These are phyloP conservation scores for Huiozyma sinensis DNA, from an alignment of 805 yeast genomes.

Conservation along the genomic window DNA sequence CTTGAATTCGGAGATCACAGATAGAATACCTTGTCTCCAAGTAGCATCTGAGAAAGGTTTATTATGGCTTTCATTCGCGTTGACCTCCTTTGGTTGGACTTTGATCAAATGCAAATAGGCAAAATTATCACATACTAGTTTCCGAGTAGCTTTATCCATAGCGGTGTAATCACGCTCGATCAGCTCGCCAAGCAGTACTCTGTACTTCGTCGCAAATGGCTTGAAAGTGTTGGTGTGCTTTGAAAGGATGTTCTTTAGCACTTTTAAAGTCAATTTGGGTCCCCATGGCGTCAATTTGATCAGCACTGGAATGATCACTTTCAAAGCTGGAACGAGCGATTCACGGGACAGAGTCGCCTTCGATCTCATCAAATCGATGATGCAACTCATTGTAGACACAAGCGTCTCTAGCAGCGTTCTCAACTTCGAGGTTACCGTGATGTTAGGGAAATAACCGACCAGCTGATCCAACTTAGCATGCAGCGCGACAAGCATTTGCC, in stretches of 20 bases:
- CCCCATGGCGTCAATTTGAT: slow-evolving; percentile 35
- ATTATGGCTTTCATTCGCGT: slow-evolving; percentile 31
- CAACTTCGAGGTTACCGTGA: slow-evolving; percentile 14
- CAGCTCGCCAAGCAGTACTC: slow-evolving; percentile 33
- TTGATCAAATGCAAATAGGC: slow-evolving; percentile 50
- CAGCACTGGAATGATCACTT: slow-evolving; percentile 45
- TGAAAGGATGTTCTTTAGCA: slow-evolving; percentile 35
- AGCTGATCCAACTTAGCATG: slow-evolving; percentile 23
- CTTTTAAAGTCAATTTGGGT: slow-evolving; percentile 30
- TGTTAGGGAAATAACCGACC: slow-evolving; percentile 12
- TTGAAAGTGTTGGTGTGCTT: slow-evolving; percentile 71
- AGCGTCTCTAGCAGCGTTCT: slow-evolving; percentile 21
- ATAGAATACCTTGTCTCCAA: slow-evolving; percentile 39
- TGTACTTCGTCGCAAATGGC: slow-evolving; percentile 61
- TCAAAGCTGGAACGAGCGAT: slow-evolving; percentile 66
- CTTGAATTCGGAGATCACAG: slow-evolving; percentile 42
- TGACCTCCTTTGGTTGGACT: slow-evolving; percentile 24
- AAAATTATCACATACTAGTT: slow-evolving; percentile 36
- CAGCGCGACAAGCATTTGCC: slow-evolving; percentile 20
- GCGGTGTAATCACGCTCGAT: slow-evolving; percentile 28
- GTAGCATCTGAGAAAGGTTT: slow-evolving; percentile 31
- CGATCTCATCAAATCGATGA: slow-evolving; percentile 46
- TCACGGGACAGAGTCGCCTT: slow-evolving; percentile 82
- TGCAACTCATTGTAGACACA: slow-evolving; percentile 19
- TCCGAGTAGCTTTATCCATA: slow-evolving; percentile 33